Evolutionary conservation across 352 stramenopile species (phyloP).

Genomic region (Phytophthora lateralis): DNA sequence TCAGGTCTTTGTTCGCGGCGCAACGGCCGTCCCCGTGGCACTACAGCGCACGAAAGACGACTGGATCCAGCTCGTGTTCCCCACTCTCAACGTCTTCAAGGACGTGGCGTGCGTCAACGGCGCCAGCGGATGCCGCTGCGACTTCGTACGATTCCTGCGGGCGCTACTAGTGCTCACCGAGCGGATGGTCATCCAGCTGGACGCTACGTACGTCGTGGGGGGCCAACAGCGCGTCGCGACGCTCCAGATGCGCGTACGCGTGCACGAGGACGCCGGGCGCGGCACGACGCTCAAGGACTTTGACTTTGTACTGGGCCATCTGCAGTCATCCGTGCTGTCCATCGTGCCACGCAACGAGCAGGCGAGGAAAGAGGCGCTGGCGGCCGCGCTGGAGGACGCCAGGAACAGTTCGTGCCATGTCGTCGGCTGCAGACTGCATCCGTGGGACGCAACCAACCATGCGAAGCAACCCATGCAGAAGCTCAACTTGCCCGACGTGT

Average conservation of each 20-base stretch:
- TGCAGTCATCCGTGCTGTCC: conserved; percentile 53
- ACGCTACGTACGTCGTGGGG: conserved; percentile 53
- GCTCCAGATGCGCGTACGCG: conserved; percentile 50
- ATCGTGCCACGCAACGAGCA: conserved; percentile 32
- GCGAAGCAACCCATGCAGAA: conserved; percentile 24
- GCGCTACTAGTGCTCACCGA: conserved; percentile 53
- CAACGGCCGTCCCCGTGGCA: conserved; percentile 24
- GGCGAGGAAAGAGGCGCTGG: conserved; percentile 12
- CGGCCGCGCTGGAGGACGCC: conserved; percentile 36
- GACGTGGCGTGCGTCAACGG: conserved; percentile 56
- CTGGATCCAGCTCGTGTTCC: conserved; percentile 46
- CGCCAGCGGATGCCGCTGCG: conserved; percentile 46
- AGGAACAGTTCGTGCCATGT: conserved; percentile 66
- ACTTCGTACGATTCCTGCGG: conserved; percentile 54
- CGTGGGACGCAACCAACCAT: conserved; percentile 11
- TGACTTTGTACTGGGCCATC: conserved; percentile 60
- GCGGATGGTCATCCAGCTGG: conserved; percentile 38
- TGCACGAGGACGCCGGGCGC: conserved; percentile 40
- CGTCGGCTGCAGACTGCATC: conserved; percentile 63
- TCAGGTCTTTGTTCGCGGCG: background rate
- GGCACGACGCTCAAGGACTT: conserved; percentile 55
- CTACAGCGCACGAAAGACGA: conserved; percentile 37
- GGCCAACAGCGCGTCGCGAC: conserved; percentile 40
- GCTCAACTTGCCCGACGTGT: conserved; percentile 70
- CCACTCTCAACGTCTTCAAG: conserved; percentile 30